Percentiles rank a stretch among this genome's conserved stretches.
Conservation (phyloP, 179 eudicot genomes). For the Beta corolliflora region DNA sequence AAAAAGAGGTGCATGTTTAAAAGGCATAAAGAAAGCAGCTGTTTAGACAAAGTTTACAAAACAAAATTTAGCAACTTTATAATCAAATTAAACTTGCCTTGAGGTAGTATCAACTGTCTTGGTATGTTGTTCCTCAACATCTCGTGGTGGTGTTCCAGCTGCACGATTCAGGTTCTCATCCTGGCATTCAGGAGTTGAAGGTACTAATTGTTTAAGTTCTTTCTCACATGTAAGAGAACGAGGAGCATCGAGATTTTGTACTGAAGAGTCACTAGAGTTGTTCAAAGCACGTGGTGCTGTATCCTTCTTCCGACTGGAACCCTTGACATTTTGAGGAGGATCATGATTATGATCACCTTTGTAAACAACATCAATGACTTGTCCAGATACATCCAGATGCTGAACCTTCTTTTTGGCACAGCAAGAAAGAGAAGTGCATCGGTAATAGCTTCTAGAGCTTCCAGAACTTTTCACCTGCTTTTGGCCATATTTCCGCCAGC, state of each 20-base stretch:
- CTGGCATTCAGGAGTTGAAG: constrained; percentile 21
- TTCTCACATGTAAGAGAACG: constrained; percentile 31
- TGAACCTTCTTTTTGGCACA: constrained; percentile 77
- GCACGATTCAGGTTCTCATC: constrained; percentile 29
- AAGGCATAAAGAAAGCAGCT: background rate
- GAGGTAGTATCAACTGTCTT: constrained; percentile 17
- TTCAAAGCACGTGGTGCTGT: constrained; percentile 22
- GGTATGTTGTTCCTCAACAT: constrained; percentile 21
- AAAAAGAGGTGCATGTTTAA: background rate
- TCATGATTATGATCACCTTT: constrained; percentile 79
- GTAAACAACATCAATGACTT: constrained; percentile 45
- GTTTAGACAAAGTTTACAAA: background rate
- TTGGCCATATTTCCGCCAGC: constrained; percentile 96
- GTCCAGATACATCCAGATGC: constrained; percentile 50
- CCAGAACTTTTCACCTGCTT: constrained; percentile 89
- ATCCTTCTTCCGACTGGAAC: constrained; percentile 42
- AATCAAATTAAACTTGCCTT: constrained; percentile 28
- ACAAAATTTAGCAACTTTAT: background rate
- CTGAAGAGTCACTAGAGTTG: constrained; percentile 23
- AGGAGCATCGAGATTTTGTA: constrained; percentile 26
- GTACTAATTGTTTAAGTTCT: constrained; percentile 34
- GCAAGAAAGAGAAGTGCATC: constrained; percentile 56
- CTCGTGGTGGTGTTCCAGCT: constrained; percentile 13
- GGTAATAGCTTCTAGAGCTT: constrained; percentile 87
- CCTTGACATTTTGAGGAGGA: constrained; percentile 57